These are phyloP conservation scores for Liquidambar formosana DNA, from an alignment of 164 flowering plant genomes.

Conservation along the genomic window DNA sequence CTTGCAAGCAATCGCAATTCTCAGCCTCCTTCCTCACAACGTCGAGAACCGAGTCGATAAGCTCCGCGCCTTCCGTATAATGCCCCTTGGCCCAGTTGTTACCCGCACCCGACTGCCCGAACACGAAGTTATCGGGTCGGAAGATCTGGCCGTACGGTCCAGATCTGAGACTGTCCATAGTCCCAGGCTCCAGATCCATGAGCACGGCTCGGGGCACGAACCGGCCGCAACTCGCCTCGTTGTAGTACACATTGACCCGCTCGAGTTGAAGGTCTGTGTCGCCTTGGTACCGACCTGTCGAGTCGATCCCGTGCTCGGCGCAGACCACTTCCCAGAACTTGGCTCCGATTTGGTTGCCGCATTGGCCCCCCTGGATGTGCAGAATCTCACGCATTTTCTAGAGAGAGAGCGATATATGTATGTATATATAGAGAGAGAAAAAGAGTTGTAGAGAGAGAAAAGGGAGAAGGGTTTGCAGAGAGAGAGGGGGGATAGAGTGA, in stretches of 20 bases:
- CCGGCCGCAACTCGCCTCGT: slow-evolving; percentile 42
- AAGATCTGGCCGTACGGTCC: slow-evolving; percentile 43
- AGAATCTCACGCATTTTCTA: slow-evolving; percentile 41
- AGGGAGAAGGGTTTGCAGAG: background rate
- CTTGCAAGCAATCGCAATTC: slow-evolving; percentile 32
- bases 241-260: slow-evolving; percentile 45
- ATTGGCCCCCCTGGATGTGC: slow-evolving; percentile 44
- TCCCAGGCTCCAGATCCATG: slow-evolving; percentile 48
- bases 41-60: slow-evolving; percentile 34
- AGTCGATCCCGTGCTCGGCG: slow-evolving; percentile 43
- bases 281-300: slow-evolving; percentile 36
- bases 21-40: slow-evolving; percentile 37
- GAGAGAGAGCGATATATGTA: background rate
- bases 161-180: slow-evolving; percentile 41
- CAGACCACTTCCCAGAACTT: slow-evolving; percentile 37
- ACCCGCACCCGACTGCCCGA: slow-evolving; percentile 42
- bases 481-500: too few species aligned
- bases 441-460: background rate
- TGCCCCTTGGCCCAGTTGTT: slow-evolving; percentile 37
- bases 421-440: background rate
- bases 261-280: slow-evolving; percentile 38
- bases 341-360: slow-evolving; percentile 43
- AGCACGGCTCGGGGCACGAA: slow-evolving; percentile 43
- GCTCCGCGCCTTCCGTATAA: slow-evolving; percentile 34
- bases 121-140: slow-evolving; percentile 36